Base-by-base conservation (phyloP, 1,139 yeast species). In the Nakaseomyces delphensis region DNA sequence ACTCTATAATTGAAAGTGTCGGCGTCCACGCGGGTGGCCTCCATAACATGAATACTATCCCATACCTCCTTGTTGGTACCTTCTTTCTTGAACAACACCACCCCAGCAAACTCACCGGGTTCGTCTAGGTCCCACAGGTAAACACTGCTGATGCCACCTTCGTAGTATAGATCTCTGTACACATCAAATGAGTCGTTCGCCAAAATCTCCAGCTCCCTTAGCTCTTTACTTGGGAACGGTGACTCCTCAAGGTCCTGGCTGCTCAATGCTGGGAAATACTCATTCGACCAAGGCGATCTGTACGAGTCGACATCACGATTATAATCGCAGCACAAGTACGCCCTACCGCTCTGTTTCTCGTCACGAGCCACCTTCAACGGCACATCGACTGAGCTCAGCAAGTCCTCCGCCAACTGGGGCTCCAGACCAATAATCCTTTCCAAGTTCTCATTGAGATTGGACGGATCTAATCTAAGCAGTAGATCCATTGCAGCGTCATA, bases 31-130 rank as follows among this genome's bases (percentile, higher is more conserved):
- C 73, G 71, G 16, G 69, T 70, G 10, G 83, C 84, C 63, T 91
- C 97, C 54, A 91, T 76, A 19, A 91, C 97, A 61, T 91, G 97
- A 51, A 87, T 83, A 41, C 91, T 78, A 62, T 89, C 95, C 97
- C 97, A 89, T 14, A 68, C 59, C 31, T 66, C 66, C 20, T 52
- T 54, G 35, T 49, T 53, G 44, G 28, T 15, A 11, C 31, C 31
- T 10, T 73, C 70, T 64, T 91, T 91, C 66, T 89, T 85, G 58
- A 91, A 72, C 49, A 91, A 69, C 11, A 81, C 89, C 7, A 87
- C 96, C 9, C 98, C 98, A 2, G 96, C 96, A 68, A 91, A 86
- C 43, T 69, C 69, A 16, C 64, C 69, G 7, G 67, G 71, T 33
- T 70, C 77, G 27, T 66, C 71, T 4, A 71, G 67, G 36, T 77